Evolutionary conservation across 768 basidiomycete species (phyloP).

Genomic region (Tylopilus plumbeoviolaceoides): DNA sequence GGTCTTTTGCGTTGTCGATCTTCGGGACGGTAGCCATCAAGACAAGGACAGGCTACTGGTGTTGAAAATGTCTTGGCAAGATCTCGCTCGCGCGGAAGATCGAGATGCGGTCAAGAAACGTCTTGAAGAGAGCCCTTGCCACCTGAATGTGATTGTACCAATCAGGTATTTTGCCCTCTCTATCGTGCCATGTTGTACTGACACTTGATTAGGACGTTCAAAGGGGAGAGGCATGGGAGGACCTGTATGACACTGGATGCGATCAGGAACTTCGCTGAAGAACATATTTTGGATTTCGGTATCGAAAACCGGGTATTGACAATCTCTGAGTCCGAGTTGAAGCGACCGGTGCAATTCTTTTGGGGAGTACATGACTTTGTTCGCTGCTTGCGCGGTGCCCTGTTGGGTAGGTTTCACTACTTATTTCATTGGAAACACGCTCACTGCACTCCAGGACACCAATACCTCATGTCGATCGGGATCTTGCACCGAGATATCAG

Average conservation of each 20-base stretch:
- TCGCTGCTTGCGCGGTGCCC: slow-evolving; percentile 11
- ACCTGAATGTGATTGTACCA: background rate
- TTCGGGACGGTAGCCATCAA: too few relatives aligned
- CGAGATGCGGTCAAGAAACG: background rate
- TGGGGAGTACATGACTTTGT: slow-evolving; percentile 19
- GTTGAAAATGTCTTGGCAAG: slow-evolving; percentile 10
- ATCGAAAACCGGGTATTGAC: slow-evolving; percentile 5
- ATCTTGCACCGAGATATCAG: slow-evolving; percentile 34
- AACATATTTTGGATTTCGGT: background rate
- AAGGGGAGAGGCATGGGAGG: background rate
- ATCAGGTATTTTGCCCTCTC: background rate
- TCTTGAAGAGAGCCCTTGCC: background rate
- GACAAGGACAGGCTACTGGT: background rate
- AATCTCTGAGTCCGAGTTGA: background rate
- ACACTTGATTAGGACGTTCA: background rate
- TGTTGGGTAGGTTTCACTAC: background rate
- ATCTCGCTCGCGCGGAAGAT: background rate
- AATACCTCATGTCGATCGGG: slow-evolving; percentile 6
- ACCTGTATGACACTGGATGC: background rate
- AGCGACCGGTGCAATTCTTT: slow-evolving; percentile 4
- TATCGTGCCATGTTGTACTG: background rate
- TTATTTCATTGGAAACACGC: background rate
- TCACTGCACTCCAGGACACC: slow-evolving; percentile 7
- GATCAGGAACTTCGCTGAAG: slow-evolving; percentile 5
- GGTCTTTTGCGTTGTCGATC: background rate